Conservation (phyloP, 306 rosid species). For the Ochetophila trinervis region DNA sequence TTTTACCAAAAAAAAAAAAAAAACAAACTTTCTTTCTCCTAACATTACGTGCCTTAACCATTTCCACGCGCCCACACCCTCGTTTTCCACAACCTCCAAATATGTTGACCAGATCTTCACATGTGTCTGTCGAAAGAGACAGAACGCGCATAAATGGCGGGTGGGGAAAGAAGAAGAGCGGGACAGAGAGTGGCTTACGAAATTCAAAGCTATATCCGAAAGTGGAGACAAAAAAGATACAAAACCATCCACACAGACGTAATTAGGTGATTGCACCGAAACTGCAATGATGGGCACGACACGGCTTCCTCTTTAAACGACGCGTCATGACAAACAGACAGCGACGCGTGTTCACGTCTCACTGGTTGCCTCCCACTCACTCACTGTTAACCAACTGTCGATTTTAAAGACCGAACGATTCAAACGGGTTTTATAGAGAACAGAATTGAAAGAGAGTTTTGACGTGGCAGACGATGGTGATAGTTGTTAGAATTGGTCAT, state of each 20-base stretch:
- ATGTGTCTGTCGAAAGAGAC: no score
- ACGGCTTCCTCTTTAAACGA: not conserved
- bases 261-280: slow-evolving; percentile 16
- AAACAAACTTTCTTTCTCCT: no score
- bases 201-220: no score
- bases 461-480: not conserved
- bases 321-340: not conserved
- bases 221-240: not conserved
- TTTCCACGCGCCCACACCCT: no score
- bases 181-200: no score
- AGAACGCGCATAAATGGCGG: no score
- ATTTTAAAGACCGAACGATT: not conserved
- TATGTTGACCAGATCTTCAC: no score
- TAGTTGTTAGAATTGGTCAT: slow-evolving; percentile 12
- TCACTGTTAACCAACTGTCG: not conserved
- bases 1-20: no score
- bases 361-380: not conserved
- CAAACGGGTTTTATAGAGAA: slow-evolving; percentile 1
- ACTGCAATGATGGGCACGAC: slow-evolving; percentile 1
- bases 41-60: no score
- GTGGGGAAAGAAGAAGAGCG: no score
- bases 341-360: slow-evolving; percentile 12
- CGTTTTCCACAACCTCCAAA: no score
- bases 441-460: not conserved
- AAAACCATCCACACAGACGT: not conserved